phyloP scores from a whole-genome alignment of 345 rosid genomes.

The Punica granatum region DNA sequence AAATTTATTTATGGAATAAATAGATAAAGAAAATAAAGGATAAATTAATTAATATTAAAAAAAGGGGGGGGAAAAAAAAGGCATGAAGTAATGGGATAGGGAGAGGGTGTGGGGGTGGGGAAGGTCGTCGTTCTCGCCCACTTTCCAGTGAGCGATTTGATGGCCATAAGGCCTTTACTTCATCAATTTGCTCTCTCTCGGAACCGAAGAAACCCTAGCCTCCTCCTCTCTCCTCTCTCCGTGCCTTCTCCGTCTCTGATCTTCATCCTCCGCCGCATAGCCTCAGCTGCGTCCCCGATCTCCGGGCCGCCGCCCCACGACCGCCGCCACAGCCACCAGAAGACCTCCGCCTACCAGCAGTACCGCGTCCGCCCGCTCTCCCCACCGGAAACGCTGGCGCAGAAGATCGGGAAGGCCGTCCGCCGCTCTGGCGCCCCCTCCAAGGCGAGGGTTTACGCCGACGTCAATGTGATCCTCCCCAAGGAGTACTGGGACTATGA shows the following conservation, averaged over 20 bases:
- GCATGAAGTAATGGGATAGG: neutral
- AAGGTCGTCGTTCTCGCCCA: slow-evolving; percentile 4
- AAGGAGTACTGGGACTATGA: slow-evolving; percentile 97
- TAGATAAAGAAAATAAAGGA: neutral
- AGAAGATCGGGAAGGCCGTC: slow-evolving; percentile 89
- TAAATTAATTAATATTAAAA: neutral
- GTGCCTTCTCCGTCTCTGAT: slow-evolving; percentile 5
- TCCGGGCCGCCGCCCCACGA: slow-evolving; percentile 21
- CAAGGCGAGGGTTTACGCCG: slow-evolving; percentile 90
- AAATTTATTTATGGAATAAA: neutral
- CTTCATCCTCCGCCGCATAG: slow-evolving; percentile 21
- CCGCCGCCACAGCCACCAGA: slow-evolving; percentile 13
- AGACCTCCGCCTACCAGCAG: slow-evolving; percentile 14
- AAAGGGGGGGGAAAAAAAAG: neutral
- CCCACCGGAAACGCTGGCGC: slow-evolving; percentile 71
- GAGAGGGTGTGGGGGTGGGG: neutral
- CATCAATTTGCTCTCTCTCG: slow-evolving; percentile 25
- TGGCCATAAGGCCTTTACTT: slow-evolving; percentile 72
- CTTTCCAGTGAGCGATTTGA: slow-evolving; percentile 15
- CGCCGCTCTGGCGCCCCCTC: slow-evolving; percentile 95
- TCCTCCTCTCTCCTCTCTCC: slow-evolving; percentile 15
- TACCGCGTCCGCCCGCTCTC: slow-evolving; percentile 6
- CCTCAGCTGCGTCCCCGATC: slow-evolving; percentile 23
- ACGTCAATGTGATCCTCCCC: slow-evolving; percentile 76
- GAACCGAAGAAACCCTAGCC: slow-evolving; percentile 8